Conservation (phyloP, 495 filamentous ascomycete genomes). For the Xylaria curta region DNA sequence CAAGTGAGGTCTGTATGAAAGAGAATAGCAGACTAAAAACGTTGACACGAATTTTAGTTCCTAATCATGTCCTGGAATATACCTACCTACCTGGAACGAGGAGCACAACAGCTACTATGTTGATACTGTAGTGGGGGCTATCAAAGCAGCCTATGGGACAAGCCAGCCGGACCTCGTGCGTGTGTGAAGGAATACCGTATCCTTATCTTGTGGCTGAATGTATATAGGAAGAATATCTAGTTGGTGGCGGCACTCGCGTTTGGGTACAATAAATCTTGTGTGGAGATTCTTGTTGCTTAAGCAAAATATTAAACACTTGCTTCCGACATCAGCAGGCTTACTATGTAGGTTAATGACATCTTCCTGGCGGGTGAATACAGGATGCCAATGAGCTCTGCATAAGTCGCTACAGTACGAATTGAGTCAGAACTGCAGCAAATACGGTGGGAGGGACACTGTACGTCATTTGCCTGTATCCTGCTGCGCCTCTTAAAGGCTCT, state of each 20-base stretch:
- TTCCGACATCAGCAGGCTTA: neutral
- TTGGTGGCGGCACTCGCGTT: too few relatives aligned
- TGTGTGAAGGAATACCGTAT: conserved; percentile 1
- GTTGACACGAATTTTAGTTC: neutral
- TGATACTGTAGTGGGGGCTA: conserved; percentile 22
- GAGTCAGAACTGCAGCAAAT: neutral
- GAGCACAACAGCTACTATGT: neutral
- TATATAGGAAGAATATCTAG: neutral
- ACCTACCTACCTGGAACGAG: neutral
- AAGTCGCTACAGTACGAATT: neutral
- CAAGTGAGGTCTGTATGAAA: neutral
- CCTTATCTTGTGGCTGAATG: neutral
- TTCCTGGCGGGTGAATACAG: neutral
- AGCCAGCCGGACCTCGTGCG: too few relatives aligned
- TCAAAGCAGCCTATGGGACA: too few relatives aligned
- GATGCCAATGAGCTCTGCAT: neutral
- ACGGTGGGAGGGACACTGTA: neutral
- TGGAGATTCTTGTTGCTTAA: neutral
- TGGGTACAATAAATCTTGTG: neutral
- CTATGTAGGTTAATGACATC: neutral
- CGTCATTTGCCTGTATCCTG: neutral
- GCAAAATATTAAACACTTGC: neutral
- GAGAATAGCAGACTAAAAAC: neutral
- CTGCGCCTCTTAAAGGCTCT: conserved; percentile 4
- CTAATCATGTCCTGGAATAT: neutral